Percentiles rank a stretch among this genome's conserved stretches.
phyloP scores from a whole-genome alignment of 192 early-diverging fungal species.

The Coemansia sp. region DNA sequence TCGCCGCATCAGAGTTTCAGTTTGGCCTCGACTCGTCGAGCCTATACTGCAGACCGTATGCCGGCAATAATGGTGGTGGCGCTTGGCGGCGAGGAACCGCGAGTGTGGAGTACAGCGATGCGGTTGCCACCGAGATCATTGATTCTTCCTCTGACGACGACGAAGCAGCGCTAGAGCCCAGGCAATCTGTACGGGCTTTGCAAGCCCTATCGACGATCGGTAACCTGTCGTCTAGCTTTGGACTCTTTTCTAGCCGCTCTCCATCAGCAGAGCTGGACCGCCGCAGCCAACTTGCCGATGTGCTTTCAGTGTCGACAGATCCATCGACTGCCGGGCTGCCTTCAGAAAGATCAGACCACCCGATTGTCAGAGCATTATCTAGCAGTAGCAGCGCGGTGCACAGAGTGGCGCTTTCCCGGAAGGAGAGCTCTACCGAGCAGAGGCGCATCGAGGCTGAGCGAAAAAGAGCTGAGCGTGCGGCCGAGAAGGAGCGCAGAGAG shows the following conservation, averaged over 20 bases:
- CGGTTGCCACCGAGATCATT: constrained; percentile 25
- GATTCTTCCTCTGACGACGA: constrained; percentile 12
- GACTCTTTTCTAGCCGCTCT: constrained; percentile 1
- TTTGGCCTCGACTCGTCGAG: background rate
- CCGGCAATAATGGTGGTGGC: background rate
- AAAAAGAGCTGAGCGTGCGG: background rate
- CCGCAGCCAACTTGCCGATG: background rate
- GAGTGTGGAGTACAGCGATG: constrained; percentile 10
- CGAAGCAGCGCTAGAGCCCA: background rate
- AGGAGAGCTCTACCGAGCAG: background rate
- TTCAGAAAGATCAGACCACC: background rate
- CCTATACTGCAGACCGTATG: background rate
- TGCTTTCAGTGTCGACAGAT: background rate
- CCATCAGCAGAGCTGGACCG: background rate
- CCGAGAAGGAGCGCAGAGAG: background rate
- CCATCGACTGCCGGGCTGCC: background rate
- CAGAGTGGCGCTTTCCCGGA: background rate
- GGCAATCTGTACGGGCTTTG: background rate
- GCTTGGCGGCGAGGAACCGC: background rate
- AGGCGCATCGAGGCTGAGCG: background rate
- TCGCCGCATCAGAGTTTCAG: background rate
- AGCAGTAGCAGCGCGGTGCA: background rate
- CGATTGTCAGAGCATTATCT: background rate
- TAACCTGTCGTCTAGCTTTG: background rate
- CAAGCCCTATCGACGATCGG: background rate